Conservation (phyloP, 805 yeast genomes). For the Maudiozyma turicensis region DNA sequence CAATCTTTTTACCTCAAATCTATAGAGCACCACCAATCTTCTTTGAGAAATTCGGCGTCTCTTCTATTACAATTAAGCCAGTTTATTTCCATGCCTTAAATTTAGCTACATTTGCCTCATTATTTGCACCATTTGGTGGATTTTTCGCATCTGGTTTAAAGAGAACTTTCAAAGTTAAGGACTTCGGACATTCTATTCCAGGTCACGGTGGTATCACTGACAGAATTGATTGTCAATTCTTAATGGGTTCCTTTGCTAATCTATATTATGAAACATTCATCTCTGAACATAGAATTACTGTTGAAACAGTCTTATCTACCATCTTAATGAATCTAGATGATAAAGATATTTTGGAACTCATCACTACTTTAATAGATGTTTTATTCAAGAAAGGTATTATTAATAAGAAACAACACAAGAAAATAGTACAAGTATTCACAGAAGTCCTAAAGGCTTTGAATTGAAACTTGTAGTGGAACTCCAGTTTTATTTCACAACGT, state of each 20-base stretch:
- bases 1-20: slow-evolving; percentile 77
- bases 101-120: slow-evolving; percentile 88
- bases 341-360: slow-evolving; percentile 54
- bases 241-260: slow-evolving; percentile 94
- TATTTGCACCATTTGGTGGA: slow-evolving; percentile 97
- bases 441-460: background rate
- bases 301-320: slow-evolving; percentile 66
- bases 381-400: slow-evolving; percentile 34
- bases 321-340: slow-evolving; percentile 61
- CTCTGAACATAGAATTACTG: slow-evolving; percentile 58
- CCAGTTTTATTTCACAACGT: too few relatives aligned
- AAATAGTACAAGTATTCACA: background rate
- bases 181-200: slow-evolving; percentile 96
- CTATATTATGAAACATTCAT: slow-evolving; percentile 89
- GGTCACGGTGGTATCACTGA: slow-evolving; percentile 99
- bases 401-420: slow-evolving; percentile 27
- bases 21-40: slow-evolving; percentile 66
- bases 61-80: slow-evolving; percentile 62
- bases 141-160: slow-evolving; percentile 96
- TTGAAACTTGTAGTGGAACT: background rate
- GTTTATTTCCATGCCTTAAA: slow-evolving; percentile 81
- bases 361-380: slow-evolving; percentile 39
- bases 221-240: slow-evolving; percentile 93
- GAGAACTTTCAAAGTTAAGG: slow-evolving; percentile 92
- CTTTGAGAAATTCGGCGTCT: slow-evolving; percentile 38